A percentile compares a stretch with the other conserved stretches of the same genome.
Conservation (phyloP, 345 rosid species). For the Cardiospermum halicacabum region DNA sequence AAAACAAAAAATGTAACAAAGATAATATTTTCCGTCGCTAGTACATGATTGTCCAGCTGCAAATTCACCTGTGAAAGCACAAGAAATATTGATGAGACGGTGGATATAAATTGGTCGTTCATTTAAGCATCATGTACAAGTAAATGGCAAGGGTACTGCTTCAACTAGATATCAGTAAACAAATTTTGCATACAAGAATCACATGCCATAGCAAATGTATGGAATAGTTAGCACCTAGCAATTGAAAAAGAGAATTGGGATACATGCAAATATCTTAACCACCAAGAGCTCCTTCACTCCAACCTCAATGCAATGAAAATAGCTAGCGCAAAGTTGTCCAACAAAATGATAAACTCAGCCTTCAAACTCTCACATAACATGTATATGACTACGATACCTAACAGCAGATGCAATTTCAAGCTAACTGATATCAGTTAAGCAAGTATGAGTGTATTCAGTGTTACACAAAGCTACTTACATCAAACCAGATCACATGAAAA, state of each 20-base stretch:
- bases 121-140: background rate
- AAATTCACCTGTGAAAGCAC: conserved; percentile 9
- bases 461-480: background rate
- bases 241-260: too few relatives aligned
- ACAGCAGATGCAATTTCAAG: background rate
- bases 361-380: background rate
- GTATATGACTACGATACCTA: background rate
- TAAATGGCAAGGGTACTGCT: background rate
- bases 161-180: background rate
- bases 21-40: background rate
- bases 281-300: too few relatives aligned
- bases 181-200: background rate
- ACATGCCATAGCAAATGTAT: background rate
- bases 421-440: background rate
- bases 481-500: background rate
- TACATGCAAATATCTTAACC: background rate
- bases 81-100: background rate
- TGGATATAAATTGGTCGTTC: background rate
- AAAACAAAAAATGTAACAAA: background rate
- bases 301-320: background rate
- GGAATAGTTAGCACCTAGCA: too few relatives aligned
- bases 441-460: background rate
- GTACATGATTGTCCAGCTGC: background rate
- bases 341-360: background rate
- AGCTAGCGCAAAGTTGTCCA: background rate